Evolutionary conservation across 176 grass and related monocot species (phyloP).

Genomic region (Avena eriantha): DNA sequence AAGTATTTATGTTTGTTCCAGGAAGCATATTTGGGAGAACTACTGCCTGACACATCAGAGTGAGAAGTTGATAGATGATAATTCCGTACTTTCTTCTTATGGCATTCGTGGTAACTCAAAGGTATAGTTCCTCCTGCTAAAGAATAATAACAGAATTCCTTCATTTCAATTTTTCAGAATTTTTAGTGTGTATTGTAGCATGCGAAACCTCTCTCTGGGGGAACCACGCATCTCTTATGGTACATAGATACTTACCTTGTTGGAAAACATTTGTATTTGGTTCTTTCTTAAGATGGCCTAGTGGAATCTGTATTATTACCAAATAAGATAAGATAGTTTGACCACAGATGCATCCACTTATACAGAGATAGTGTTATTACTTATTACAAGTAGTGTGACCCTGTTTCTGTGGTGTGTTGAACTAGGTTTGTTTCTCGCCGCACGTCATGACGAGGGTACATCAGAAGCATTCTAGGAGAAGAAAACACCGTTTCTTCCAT

Average conservation of each 20-base stretch:
- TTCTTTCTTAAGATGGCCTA: background rate
- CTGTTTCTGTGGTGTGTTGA: constrained; percentile 22
- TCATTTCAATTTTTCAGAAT: background rate
- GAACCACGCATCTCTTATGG: background rate
- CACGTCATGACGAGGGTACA: constrained; percentile 58
- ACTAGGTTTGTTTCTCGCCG: constrained; percentile 66
- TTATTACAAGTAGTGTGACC: background rate
- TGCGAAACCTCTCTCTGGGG: background rate
- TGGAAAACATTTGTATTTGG: background rate
- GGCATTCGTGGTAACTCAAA: constrained; percentile 75
- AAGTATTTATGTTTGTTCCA: constrained; percentile 30
- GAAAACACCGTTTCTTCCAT: constrained; percentile 90
- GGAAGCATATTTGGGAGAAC: constrained; percentile 95
- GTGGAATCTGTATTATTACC: background rate
- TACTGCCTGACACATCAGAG: constrained; percentile 70
- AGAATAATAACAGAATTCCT: constrained; percentile 32
- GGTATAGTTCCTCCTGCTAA: constrained; percentile 54
- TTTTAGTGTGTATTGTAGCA: background rate
- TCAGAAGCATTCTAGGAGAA: constrained; percentile 81
- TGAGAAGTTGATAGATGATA: constrained; percentile 84
- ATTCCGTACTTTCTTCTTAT: constrained; percentile 62
- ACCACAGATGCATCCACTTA: background rate
- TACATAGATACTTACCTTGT: background rate
- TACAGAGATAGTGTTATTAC: background rate
- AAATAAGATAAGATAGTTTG: background rate